Conservation (phyloP, 345 rosid species). For the Boechera retrofracta region DNA sequence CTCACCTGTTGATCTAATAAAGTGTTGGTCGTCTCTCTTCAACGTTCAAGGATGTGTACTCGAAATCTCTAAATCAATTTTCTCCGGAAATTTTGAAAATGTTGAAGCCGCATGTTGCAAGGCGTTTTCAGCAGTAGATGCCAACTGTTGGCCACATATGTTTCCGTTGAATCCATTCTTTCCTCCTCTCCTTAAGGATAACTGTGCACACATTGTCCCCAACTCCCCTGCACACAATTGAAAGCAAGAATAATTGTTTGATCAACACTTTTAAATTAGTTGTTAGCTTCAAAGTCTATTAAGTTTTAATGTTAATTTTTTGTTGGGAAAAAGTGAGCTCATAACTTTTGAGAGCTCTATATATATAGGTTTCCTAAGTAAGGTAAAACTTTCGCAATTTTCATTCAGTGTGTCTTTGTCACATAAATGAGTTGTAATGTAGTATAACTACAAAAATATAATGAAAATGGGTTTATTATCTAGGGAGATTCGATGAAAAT, state of each 20-base stretch:
- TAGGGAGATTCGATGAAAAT: background rate
- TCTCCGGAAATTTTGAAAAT: slow-evolving; percentile 8
- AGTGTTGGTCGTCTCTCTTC: slow-evolving; percentile 40
- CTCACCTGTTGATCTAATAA: slow-evolving; percentile 3
- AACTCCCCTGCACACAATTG: background rate
- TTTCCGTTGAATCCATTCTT: slow-evolving; percentile 27
- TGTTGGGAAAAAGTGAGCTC: background rate
- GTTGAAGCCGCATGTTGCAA: slow-evolving; percentile 23
- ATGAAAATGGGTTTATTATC: background rate
- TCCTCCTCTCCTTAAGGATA: slow-evolving; percentile 29
- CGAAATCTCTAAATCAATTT: slow-evolving; percentile 28
- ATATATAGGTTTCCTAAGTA: background rate
- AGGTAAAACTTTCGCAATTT: background rate
- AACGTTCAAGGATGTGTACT: slow-evolving; percentile 32
- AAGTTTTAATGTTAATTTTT: background rate
- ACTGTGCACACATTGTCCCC: background rate
- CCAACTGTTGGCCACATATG: slow-evolving; percentile 31
- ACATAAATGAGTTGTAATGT: background rate
- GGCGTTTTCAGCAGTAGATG: background rate
- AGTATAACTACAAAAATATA: background rate
- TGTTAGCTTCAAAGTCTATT: background rate
- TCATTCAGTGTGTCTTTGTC: background rate
- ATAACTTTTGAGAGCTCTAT: background rate
- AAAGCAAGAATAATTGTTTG: background rate
- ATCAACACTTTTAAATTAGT: background rate